Evolutionary conservation across 768 basidiomycete genomes (phyloP).

Genomic region (Xerocomus brunneocitrinus): DNA sequence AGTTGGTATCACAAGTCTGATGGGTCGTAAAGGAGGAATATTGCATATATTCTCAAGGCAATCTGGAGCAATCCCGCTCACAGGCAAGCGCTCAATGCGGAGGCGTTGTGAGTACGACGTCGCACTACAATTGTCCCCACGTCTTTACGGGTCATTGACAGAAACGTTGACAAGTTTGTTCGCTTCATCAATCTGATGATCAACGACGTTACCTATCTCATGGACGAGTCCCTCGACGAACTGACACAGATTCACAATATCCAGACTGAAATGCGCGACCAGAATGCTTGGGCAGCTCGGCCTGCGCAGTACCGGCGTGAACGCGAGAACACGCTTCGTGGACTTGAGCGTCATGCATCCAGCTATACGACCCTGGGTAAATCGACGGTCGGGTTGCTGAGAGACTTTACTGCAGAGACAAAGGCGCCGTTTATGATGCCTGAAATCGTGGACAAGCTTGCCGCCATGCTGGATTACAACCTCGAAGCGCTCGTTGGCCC

Average conservation of each 20-base stretch:
- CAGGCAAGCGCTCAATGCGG: conserved; percentile 76
- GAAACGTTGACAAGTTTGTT: conserved; percentile 89
- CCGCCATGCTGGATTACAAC: conserved; percentile 96
- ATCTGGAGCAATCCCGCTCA: conserved; percentile 91
- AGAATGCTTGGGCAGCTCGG: conserved; percentile 60
- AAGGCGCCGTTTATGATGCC: conserved; percentile 92
- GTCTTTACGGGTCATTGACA: conserved; percentile 28
- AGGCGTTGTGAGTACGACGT: conserved; percentile 57
- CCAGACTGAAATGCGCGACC: conserved; percentile 79
- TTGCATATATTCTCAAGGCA: conserved; percentile 80
- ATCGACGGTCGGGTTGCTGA: conserved; percentile 86
- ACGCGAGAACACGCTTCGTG: conserved; percentile 68
- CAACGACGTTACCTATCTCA: conserved; percentile 96
- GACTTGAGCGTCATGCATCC: conserved; percentile 79
- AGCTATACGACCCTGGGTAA: conserved; percentile 84
- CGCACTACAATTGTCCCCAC: not conserved
- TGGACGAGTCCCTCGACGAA: conserved; percentile 92
- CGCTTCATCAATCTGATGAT: conserved; percentile 97
- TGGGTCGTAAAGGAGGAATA: conserved; percentile 61
- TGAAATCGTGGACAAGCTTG: conserved; percentile 92
- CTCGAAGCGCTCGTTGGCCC: conserved; percentile 86
- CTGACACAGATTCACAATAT: conserved; percentile 85
- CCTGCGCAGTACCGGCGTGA: conserved; percentile 77
- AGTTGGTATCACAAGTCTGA: conserved; percentile 9
- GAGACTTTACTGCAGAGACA: conserved; percentile 88